phyloP scores from a whole-genome alignment of 495 filamentous ascomycete species.

The Podospora bellae-mahoneyi region DNA sequence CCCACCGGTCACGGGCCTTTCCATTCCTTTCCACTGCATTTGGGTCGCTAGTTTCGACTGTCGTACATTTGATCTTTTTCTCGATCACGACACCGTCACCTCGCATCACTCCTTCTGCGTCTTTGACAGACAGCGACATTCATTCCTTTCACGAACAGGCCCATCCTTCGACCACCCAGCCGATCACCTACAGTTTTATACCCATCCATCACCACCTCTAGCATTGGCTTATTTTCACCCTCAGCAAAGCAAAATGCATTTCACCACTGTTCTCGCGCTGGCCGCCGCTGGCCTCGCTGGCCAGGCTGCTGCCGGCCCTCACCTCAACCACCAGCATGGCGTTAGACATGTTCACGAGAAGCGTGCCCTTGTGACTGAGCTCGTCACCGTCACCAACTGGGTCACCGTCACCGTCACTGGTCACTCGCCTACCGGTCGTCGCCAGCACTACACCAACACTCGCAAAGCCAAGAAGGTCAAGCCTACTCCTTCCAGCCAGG shows the following conservation, averaged over 20 bases:
- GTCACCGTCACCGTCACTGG: slow-evolving; percentile 32
- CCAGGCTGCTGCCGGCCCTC: slow-evolving; percentile 26
- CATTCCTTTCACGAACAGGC: slow-evolving; percentile 30
- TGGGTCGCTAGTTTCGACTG: slow-evolving; percentile 44
- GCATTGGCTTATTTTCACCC: not conserved
- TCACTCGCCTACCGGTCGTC: slow-evolving; percentile 15
- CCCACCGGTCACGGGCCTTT: slow-evolving; percentile 25
- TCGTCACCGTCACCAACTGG: slow-evolving; percentile 35
- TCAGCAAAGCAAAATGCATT: slow-evolving; percentile 25
- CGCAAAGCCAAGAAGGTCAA: slow-evolving; percentile 15
- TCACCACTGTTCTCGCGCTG: slow-evolving; percentile 30
- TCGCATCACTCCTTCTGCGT: slow-evolving; percentile 39
- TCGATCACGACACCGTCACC: slow-evolving; percentile 18
- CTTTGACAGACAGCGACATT: slow-evolving; percentile 39
- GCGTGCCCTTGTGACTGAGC: slow-evolving; percentile 31
- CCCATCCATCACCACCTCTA: not conserved
- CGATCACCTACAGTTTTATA: slow-evolving; percentile 10
- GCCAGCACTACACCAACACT: slow-evolving; percentile 18
- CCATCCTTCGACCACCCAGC: not conserved
- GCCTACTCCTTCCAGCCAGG: slow-evolving; percentile 7
- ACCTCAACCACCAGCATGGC: slow-evolving; percentile 24
- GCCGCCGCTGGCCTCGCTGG: slow-evolving; percentile 29
- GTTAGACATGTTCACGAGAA: slow-evolving; percentile 31
- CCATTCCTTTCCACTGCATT: slow-evolving; percentile 28
- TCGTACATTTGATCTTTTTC: slow-evolving; percentile 25